These are phyloP conservation scores for Kandelia obovata DNA, from an alignment of 345 rosid species.

Conservation along the genomic window DNA sequence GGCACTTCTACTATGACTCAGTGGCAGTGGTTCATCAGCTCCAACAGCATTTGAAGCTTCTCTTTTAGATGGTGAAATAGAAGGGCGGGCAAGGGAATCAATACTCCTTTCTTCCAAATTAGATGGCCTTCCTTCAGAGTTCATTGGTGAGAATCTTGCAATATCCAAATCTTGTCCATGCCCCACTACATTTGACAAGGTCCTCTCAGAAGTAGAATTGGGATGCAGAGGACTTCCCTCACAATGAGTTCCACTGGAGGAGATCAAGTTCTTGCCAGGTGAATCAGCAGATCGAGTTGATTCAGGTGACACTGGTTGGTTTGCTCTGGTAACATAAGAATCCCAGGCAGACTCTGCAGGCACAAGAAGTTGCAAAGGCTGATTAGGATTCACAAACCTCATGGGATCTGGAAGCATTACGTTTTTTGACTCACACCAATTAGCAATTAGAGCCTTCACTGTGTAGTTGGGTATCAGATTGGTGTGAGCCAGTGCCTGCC, in stretches of 20 bases:
- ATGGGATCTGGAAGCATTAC: conserved; percentile 80
- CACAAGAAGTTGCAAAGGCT: conserved; percentile 50
- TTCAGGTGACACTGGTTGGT: conserved; percentile 45
- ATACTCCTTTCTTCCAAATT: conserved; percentile 43
- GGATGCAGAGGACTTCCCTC: conserved; percentile 58
- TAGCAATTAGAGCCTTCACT: conserved; percentile 86
- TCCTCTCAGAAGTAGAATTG: conserved; percentile 51
- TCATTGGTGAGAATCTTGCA: conserved; percentile 43
- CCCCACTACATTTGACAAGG: conserved; percentile 44
- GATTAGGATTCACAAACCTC: conserved; percentile 51
- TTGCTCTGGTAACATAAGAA: conserved; percentile 33
- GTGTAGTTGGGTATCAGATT: conserved; percentile 93
- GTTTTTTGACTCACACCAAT: conserved; percentile 89
- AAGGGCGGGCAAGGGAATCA: conserved; percentile 42
- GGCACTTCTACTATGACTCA: conserved; percentile 53
- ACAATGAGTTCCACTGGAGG: conserved; percentile 37
- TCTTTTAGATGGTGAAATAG: conserved; percentile 49
- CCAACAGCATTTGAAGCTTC: conserved; percentile 39
- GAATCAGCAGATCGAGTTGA: conserved; percentile 44
- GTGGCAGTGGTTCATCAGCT: conserved; percentile 39
- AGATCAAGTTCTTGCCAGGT: conserved; percentile 36
- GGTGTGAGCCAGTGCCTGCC: conserved; percentile 67
- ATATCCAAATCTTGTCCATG: conserved; percentile 50
- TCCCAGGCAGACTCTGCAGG: conserved; percentile 48
- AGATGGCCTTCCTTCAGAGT: conserved; percentile 48